Evolutionary conservation across 2,329 filamentous ascomycete genomes (phyloP).

Genomic region (Alternaria gaisen): DNA sequence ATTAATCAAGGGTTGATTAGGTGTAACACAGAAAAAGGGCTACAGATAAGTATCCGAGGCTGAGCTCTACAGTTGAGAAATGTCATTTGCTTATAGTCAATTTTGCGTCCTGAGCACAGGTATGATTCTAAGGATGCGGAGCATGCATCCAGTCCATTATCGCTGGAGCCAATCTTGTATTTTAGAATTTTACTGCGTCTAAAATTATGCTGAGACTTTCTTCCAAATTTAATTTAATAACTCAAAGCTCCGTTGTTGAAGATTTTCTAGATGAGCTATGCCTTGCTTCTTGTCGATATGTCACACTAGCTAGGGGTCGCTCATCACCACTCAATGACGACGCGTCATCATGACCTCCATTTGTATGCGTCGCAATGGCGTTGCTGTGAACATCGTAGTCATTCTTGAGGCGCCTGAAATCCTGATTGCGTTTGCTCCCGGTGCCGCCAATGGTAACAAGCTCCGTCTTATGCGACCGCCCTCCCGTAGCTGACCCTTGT

Average conservation of each 20-base stretch:
- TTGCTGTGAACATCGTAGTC: neutral
- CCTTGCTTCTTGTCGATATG: neutral
- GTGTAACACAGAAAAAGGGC: too few relatives aligned
- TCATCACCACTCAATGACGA: neutral
- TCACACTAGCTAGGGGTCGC: neutral
- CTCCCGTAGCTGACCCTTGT: neutral
- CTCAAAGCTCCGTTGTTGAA: neutral
- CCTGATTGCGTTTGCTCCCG: constrained; percentile 8
- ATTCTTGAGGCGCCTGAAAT: constrained; percentile 13
- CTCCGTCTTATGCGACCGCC: constrained; percentile 3
- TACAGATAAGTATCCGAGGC: too few relatives aligned
- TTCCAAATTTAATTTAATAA: too few relatives aligned
- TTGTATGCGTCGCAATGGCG: neutral
- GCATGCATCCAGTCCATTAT: too few relatives aligned
- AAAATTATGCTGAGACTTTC: too few relatives aligned
- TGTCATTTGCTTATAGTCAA: too few relatives aligned
- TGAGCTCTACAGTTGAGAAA: too few relatives aligned
- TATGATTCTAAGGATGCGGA: too few relatives aligned
- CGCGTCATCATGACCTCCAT: neutral
- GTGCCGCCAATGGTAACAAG: constrained; percentile 17
- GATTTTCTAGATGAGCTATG: neutral
- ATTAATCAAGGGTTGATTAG: too few relatives aligned
- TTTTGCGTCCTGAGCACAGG: too few relatives aligned
- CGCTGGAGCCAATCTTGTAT: too few relatives aligned
- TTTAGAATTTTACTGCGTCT: too few relatives aligned